Evolutionary conservation across 495 filamentous ascomycete species (phyloP), one percentile per base, ranked within the genome.

Genomic region (Immersiella caudata): DNA sequence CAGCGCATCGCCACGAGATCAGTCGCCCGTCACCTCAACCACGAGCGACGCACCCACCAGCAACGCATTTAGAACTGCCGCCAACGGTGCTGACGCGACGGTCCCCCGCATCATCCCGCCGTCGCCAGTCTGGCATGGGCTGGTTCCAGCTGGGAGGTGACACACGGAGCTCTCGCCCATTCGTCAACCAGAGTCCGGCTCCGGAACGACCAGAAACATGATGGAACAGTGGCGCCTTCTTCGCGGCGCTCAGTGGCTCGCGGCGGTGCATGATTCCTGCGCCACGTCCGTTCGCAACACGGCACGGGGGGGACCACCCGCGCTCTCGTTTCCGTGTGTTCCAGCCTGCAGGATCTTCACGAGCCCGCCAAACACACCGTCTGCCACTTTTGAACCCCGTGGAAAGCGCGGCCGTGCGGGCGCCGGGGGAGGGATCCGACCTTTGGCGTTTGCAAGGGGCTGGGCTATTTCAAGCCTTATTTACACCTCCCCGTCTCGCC

Each of bases 201-300:
- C 11, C 33, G 22, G 60, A 36, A 26, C 20, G 40, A 50, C 14
- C 24, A 55, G 62, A 65, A 65, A 65, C 51, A 26, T 8, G 29
- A 57, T 65, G 62, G 62, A 65, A 65, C 62, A 35, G 55, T 66
- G 64, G 40, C 35, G 64, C 36, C 36, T 66, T 59, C 26, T 66
- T 66, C 56, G 8, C 14, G 49, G 29, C 21, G n/a, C 57, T 60
- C 55, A 66, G 40, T 60, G 63, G 51, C 35, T 20, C n/a, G 29
- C 51, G 52, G 25, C 29, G 25, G 20, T 16, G 52, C 21, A 57
- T 27, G 25, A 64, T 55, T 64, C 33, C 52, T 65, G 63, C 63
- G 63, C 63, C 63, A 35, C 51, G 63, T 65, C 63, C 54, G 63
- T 65, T 65, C 63, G 63, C 63, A 29, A 49, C n/a, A 40, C 63